Evolutionary conservation across 352 stramenopile species (phyloP).

Genomic region (Phytophthora parvispora): DNA sequence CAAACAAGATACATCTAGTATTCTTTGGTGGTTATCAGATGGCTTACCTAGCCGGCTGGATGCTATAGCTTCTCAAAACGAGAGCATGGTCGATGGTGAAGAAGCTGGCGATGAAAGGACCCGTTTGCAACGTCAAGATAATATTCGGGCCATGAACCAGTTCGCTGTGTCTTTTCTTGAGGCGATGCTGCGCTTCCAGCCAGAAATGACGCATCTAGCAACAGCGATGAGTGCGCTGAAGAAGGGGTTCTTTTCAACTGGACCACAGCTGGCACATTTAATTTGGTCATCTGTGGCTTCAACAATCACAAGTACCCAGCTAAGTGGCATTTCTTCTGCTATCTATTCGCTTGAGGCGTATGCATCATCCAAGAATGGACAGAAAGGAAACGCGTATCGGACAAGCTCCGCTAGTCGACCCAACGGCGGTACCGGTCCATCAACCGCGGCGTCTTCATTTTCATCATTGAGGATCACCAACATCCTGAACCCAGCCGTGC

Average conservation of each 20-base stretch:
- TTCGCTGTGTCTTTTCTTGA: conserved; percentile 80
- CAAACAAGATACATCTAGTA: conserved; percentile 76
- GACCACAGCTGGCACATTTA: conserved; percentile 75
- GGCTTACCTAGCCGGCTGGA: conserved; percentile 61
- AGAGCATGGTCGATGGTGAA: conserved; percentile 42
- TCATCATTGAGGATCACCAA: conserved; percentile 80
- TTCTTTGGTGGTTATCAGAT: conserved; percentile 69
- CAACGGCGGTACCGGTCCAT: conserved; percentile 12
- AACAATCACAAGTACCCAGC: conserved; percentile 70
- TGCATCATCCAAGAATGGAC: conserved; percentile 28
- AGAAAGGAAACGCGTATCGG: conserved; percentile 24
- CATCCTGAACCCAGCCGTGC: conserved; percentile 61
- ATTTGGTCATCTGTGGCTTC: conserved; percentile 81
- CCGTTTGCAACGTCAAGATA: conserved; percentile 38
- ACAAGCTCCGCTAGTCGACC: conserved; percentile 12
- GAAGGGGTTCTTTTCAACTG: conserved; percentile 78
- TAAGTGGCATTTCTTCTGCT: conserved; percentile 77
- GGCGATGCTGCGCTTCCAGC: conserved; percentile 73
- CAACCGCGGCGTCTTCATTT: conserved; percentile 50
- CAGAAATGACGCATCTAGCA: conserved; percentile 61
- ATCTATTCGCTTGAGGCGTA: conserved; percentile 64
- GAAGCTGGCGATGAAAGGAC: conserved; percentile 25
- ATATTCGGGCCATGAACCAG: conserved; percentile 80
- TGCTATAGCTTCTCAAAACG: conserved; percentile 41
- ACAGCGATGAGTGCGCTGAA: conserved; percentile 69